These are phyloP conservation scores for Acer negundo DNA, from an alignment of 345 rosid species.

Conservation along the genomic window DNA sequence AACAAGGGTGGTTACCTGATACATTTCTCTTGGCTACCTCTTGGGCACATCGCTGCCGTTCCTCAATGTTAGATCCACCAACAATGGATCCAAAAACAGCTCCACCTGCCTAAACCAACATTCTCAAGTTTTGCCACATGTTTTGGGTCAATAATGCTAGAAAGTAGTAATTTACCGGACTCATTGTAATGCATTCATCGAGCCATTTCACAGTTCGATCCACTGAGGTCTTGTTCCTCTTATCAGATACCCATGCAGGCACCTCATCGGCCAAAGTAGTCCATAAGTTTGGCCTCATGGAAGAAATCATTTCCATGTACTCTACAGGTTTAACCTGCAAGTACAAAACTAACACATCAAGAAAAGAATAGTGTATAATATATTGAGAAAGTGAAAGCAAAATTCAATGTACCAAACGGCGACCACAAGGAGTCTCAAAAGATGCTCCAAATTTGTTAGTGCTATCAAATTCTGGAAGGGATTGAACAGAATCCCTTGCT, in stretches of 20 bases:
- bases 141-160: background rate
- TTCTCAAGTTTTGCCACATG: background rate
- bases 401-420: slow-evolving; percentile 45
- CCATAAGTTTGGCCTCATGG: slow-evolving; percentile 65
- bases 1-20: slow-evolving; percentile 45
- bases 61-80: slow-evolving; percentile 65
- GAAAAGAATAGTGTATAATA: background rate
- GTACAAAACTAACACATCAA: background rate
- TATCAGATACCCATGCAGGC: slow-evolving; percentile 65
- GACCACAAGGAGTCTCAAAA: slow-evolving; percentile 73
- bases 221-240: slow-evolving; percentile 61
- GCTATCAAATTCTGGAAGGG: slow-evolving; percentile 54
- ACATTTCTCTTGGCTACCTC: slow-evolving; percentile 54
- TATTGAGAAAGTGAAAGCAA: background rate
- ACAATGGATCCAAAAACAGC: slow-evolving; percentile 71
- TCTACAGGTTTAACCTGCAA: slow-evolving; percentile 64
- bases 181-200: slow-evolving; percentile 60
- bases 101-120: slow-evolving; percentile 46
- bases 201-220: slow-evolving; percentile 78
- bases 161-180: slow-evolving; percentile 40
- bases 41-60: slow-evolving; percentile 55
- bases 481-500: slow-evolving; percentile 66
- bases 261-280: slow-evolving; percentile 78
- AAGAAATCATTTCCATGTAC: slow-evolving; percentile 63
- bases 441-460: slow-evolving; percentile 67